Evolutionary conservation across 163 green algal species (phyloP), one percentile per base, ranked within the genome.

Genomic region (Smithsoniella earleae): DNA sequence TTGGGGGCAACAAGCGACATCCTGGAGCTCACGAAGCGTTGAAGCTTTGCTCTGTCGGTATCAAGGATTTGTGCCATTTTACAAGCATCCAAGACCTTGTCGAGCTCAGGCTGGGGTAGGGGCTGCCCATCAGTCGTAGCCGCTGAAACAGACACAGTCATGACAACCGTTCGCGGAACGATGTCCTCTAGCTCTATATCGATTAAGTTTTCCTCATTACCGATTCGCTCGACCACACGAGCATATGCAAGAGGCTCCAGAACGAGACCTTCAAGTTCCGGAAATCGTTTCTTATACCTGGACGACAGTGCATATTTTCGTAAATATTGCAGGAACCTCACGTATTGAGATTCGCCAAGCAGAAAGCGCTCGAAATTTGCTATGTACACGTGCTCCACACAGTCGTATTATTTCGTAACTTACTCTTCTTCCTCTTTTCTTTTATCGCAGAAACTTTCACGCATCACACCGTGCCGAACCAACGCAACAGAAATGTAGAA

Each of bases 121-220:
- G 84, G 80, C 78, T 88, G 81, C 18, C 92, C 93, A n/a, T 74
- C 82, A 1, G 92, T 97, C 43, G 93, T 97, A 5, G 90, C 91
- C n/a, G 90, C 93, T 0, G 93, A 98, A 22, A 98, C 94, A 5
- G 89, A 92, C 25, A 98, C 87, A 28, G 97, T 95, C 94, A 99
- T 99, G 80, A 98, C 89, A 0, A 88, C 92, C 20, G 93, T 89
- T 2, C 89, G 89, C 0, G 92, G 92, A 76, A 98, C 81, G 44
- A 98, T 78, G 58, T 85, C 86, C 2, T 97, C 93, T 55, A 98
- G 78, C 55, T 95, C 81, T 25, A 97, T 82, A 78, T 98, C 94
- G 76, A 85, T 84, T 79, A 89, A 83, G 49, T 28, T 30, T 63
- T 75, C 84, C 65, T 93, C 88, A 77, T 97, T 96, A 75, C 88